These are phyloP conservation scores for Cicer pinnatifidum DNA, from an alignment of 306 rosid genomes.

Conservation along the genomic window DNA sequence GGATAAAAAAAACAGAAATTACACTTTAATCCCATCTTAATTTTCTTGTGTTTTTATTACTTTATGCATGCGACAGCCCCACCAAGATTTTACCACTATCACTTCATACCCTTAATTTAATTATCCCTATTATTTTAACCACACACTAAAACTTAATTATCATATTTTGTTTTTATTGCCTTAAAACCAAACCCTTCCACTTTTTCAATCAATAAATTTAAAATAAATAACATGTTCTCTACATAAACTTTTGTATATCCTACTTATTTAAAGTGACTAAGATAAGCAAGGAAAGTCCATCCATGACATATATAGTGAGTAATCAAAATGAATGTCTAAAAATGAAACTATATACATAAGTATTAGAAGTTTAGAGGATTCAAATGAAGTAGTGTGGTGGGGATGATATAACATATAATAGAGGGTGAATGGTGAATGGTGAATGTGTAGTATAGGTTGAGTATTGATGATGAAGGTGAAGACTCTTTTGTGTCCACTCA, in stretches of 20 bases:
- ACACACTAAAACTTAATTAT: background rate
- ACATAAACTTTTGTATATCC: constrained; percentile 15
- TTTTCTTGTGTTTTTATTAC: no score
- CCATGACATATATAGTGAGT: no score
- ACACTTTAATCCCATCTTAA: no score
- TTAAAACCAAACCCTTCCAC: constrained; percentile 6
- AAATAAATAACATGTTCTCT: constrained; percentile 30
- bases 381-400: constrained; percentile 13
- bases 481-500: constrained; percentile 76
- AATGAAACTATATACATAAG: no score
- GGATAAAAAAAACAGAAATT: no score
- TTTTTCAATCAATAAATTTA: constrained; percentile 1
- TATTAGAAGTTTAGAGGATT: no score
- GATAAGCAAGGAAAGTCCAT: constrained; percentile 29
- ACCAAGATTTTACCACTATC: constrained; percentile 22
- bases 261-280: constrained; percentile 33
- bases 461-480: constrained; percentile 59
- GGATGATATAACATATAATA: background rate
- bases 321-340: no score
- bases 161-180: constrained; percentile 39
- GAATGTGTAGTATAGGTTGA: constrained; percentile 34
- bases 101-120: background rate
- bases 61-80: background rate
- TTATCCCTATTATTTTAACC: constrained; percentile 5
- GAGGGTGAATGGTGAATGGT: constrained; percentile 24